Conservation (phyloP, 768 basidiomycete species). For the Kondoa malvinella region DNA sequence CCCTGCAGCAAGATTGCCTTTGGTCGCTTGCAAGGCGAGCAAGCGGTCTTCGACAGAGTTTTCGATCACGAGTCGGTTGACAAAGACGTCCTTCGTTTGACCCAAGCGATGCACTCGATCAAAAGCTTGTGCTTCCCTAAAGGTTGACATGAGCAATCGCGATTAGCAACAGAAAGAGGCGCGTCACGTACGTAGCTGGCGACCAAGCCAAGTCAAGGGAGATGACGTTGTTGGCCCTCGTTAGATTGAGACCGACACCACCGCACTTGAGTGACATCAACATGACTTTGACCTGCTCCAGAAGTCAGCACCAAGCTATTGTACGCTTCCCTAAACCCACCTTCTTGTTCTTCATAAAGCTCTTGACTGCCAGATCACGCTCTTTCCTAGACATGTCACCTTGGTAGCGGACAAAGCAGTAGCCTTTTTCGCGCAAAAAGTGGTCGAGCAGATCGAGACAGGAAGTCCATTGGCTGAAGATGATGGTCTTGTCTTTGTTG, state of each 20-base stretch:
- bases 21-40: not conserved
- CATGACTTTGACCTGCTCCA: too few relatives aligned
- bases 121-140: slow-evolving; percentile 31
- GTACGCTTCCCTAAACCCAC: slow-evolving; percentile 9
- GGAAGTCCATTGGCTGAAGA: slow-evolving; percentile 18
- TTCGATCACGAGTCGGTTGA: not conserved
- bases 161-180: not conserved
- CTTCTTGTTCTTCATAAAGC: slow-evolving; percentile 21
- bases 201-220: not conserved
- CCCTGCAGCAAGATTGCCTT: not conserved
- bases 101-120: slow-evolving; percentile 35
- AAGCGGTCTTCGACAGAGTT: not conserved
- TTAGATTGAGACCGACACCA: slow-evolving; percentile 27
- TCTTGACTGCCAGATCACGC: slow-evolving; percentile 28
- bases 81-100: slow-evolving; percentile 18
- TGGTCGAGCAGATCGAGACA: slow-evolving; percentile 21
- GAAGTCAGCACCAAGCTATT: not conserved
- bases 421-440: slow-evolving; percentile 40
- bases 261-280: slow-evolving; percentile 32
- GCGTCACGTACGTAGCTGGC: not conserved
- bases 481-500: not conserved
- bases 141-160: slow-evolving; percentile 34
- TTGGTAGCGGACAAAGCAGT: slow-evolving; percentile 28
- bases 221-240: not conserved
- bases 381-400: slow-evolving; percentile 31